Evolutionary conservation across 2,329 filamentous ascomycete genomes (phyloP), one percentile per base, ranked within the genome.

Genomic region (Diaporthe sp.): DNA sequence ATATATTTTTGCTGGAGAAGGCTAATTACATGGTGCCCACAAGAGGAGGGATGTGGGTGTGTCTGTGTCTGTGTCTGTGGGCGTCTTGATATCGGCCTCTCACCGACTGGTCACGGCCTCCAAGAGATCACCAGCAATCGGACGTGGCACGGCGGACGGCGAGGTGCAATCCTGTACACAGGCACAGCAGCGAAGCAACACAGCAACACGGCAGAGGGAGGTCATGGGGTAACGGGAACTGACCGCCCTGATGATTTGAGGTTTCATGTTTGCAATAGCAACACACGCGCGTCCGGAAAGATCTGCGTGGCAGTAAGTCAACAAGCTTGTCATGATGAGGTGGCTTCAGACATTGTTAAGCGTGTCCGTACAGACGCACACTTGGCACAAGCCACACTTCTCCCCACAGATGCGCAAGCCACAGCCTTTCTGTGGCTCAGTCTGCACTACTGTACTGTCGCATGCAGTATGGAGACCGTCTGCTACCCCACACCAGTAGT

Each of bases 31-130:
- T 46, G 15, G 42, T 31, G 28, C 55, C 53, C 25, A 58, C 55
- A 25, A 12, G 22, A 28, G 37, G 34, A n/a, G 31, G 17, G 31
- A 13, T 25, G 31, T 49, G 19, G 19, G 42, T 22, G 61, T n/a
- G 42, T 34, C 34, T 10, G 61, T 15, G 19, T 25, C 4, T 25
- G 58, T 25, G 58, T n/a, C 37, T 17, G 59, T 22, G 57, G 17
- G 57, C n/a, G n/a, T 42, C 34, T 39, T 69, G 65, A 69, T 69
- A 69, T 69, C 65, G 65, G 65, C 65, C 28, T 55, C 65, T 53
- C 65, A 69, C 65, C 65, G 65, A 53, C 22, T 39, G 65, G 65
- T 13, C 62, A 12, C 34, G 34, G 65, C 39, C 9, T 37, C n/a
- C 13, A 25, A 34, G 65, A 28, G 34, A 49, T 25, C 12, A 55